Base-by-base conservation (phyloP, 164 flowering plant genomes). In the Brasenia schreberi region DNA sequence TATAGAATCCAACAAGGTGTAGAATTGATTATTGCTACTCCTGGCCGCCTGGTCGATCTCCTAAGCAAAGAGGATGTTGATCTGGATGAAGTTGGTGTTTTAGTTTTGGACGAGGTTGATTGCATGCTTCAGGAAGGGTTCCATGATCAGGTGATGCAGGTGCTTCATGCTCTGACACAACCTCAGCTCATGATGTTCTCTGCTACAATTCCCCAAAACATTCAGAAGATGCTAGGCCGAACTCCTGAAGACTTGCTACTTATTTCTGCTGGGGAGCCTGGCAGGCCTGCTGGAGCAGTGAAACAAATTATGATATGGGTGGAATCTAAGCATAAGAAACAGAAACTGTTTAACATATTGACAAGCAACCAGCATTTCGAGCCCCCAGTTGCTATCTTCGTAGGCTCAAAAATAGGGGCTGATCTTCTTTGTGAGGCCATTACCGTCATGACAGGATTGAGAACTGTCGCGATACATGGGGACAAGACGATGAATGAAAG, bases 401-500 rank as follows among this genome's bases (percentile, higher is more conserved):
- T 93, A 68, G 86, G 83, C 66, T 93, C 97, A 18, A 80, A 86
- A 70, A 67, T 87, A 19, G 98, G 98, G 56, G 96, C 97, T 5
- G 98, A 93, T 79, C 92, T 93, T 60, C 78, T 93, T 27, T 76
- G 87, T 62, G 86, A 93, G 69, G 94, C 98, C 49, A 85, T 93
- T 69, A 76, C 73, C 0, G 72, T 81, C 45, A 75, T 75, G 45
- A 89, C 90, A 11, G 90, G 90, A 63, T 67, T 87, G 62, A 87
- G 78, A 75, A 83, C 92, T 68, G 65, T 84, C 14, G 84, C 98
- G 18, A 82, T 93, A 19, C 97, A 90, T 74, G 97, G 97, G 52
- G 96, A 90, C 70, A 93, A 90, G 77, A 63, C 86, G 42, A 93
- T 90, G 98, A 84, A 81, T 76, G 94, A 93, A 68, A 90, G 98